phyloP scores from a whole-genome alignment of 2,329 filamentous ascomycete genomes.

The Didymella lethalis region DNA sequence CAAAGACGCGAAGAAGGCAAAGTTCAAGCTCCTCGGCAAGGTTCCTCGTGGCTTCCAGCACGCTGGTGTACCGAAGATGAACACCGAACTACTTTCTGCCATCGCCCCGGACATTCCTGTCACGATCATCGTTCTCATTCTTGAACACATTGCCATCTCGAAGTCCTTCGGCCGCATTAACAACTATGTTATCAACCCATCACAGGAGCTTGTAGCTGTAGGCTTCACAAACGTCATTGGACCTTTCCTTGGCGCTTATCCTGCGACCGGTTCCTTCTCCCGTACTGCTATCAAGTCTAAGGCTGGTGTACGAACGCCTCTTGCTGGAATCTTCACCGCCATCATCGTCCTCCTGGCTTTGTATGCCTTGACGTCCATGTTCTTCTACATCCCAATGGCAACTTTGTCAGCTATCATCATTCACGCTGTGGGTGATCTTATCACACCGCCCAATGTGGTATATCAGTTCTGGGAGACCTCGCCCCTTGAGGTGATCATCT shows the following conservation, averaged over 20 bases:
- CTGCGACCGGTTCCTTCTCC: conserved; percentile 94
- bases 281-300: conserved; percentile 98
- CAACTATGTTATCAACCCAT: conserved; percentile 97
- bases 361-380: conserved; percentile 86
- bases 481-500: conserved; percentile 88
- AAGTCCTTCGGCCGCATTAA: conserved; percentile 96
- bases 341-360: conserved; percentile 86
- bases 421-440: conserved; percentile 90
- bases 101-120: conserved; percentile 80
- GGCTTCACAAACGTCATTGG: conserved; percentile 89
- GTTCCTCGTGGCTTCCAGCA: conserved; percentile 90
- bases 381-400: conserved; percentile 91
- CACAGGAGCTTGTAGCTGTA: conserved; percentile 94
- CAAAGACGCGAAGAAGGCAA: conserved; percentile 58
- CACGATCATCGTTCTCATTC: conserved; percentile 88
- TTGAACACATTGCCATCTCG: conserved; percentile 96
- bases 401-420: conserved; percentile 90
- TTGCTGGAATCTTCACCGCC: conserved; percentile 89
- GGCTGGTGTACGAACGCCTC: conserved; percentile 89
- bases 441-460: conserved; percentile 89
- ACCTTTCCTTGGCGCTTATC: conserved; percentile 89
- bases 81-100: conserved; percentile 68
- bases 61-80: conserved; percentile 75
- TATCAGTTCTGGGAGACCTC: conserved; percentile 97
- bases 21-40: conserved; percentile 75